Conservation (phyloP, 164 flowering plant genomes). For the Amborella trichopoda region DNA sequence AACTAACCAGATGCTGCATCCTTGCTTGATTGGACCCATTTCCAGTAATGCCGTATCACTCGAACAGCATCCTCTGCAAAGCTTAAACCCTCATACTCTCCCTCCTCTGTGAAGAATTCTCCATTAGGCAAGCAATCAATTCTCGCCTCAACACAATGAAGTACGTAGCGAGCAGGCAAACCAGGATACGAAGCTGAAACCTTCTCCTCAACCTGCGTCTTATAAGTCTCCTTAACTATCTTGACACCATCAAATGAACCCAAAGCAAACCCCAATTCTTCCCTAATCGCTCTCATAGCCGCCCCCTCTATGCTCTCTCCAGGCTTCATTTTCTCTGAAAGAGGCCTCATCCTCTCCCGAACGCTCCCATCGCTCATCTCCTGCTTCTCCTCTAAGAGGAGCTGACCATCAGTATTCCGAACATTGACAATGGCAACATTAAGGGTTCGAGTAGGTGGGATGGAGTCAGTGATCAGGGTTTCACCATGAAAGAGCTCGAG, state of each 20-base stretch:
- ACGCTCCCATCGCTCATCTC: slow-evolving; percentile 64
- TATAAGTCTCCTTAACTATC: slow-evolving; percentile 50
- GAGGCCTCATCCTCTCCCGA: slow-evolving; percentile 44
- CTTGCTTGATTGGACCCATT: too few species aligned
- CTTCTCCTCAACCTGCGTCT: slow-evolving; percentile 66
- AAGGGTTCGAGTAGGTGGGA: slow-evolving; percentile 68
- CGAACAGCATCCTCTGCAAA: slow-evolving; percentile 41
- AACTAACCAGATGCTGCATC: too few species aligned
- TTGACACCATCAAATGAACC: slow-evolving; percentile 16
- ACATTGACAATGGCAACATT: slow-evolving; percentile 54
- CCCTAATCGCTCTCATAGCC: slow-evolving; percentile 50
- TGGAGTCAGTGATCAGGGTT: slow-evolving; percentile 46
- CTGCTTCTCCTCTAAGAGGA: slow-evolving; percentile 67
- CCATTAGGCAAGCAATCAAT: slow-evolving; percentile 61
- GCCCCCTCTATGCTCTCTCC: slow-evolving; percentile 55
- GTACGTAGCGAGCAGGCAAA: slow-evolving; percentile 68
- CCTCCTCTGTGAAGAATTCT: slow-evolving; percentile 66
- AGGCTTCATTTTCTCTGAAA: slow-evolving; percentile 96
- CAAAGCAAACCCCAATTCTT: slow-evolving; percentile 63
- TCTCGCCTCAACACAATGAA: slow-evolving; percentile 66
- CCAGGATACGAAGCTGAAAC: slow-evolving; percentile 81
- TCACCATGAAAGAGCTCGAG: slow-evolving; percentile 85
- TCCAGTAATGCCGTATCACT: slow-evolving; percentile 81
- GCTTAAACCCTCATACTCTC: slow-evolving; percentile 33
- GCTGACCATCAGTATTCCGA: slow-evolving; percentile 10